Base-by-base conservation (phyloP, 208 protist species). In the Trypanosoma brucei region DNA sequence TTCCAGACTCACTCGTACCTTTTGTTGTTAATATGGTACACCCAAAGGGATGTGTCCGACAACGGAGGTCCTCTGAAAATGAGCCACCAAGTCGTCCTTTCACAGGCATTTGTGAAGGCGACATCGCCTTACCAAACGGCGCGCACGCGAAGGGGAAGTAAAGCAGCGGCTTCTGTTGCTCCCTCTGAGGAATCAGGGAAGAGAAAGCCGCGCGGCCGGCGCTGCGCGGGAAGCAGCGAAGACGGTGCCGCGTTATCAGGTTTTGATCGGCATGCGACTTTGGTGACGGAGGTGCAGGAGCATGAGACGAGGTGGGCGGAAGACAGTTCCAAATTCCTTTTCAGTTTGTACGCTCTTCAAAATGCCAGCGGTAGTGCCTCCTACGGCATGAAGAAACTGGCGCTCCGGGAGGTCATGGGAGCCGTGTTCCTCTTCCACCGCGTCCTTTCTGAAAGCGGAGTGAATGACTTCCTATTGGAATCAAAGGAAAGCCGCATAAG, bases 401-500 rank as follows among this genome's bases (percentile, higher is more conserved):
- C 8, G 14, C 44, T 48, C 14, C 44, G 44, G 9, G 44, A 48
- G 44, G 9, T 48, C 9, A 48, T 48, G 44, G 44, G 44, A 8
- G 40, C 45, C 54, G 55, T 39, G 34, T 42, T 64, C 54, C 37
- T 75, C 59, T 54, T 75, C 66, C 53, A 38, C 56, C 2, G 68
- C 68, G 68, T 44, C 70, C 59, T 31, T 44, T 68, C 55, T 34
- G 55, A 4, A 52, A 55, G 44, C 54, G 65, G 49, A 34, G 51
- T 36, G 55, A 58, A 52, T 70, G 46, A 38, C 6, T 39, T 39
- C 33, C 30, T 46, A 14, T 72, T 36, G 75, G 57, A 42, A 6
- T 76, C 44, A 40, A 58, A 11, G 50, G 36, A 37, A 49, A 33
- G 39, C 68, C 75, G 62, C 60, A 51, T 57, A 36, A 45, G 56